phyloP scores from a whole-genome alignment of 768 basidiomycete genomes.

The Kwoniella pini region DNA sequence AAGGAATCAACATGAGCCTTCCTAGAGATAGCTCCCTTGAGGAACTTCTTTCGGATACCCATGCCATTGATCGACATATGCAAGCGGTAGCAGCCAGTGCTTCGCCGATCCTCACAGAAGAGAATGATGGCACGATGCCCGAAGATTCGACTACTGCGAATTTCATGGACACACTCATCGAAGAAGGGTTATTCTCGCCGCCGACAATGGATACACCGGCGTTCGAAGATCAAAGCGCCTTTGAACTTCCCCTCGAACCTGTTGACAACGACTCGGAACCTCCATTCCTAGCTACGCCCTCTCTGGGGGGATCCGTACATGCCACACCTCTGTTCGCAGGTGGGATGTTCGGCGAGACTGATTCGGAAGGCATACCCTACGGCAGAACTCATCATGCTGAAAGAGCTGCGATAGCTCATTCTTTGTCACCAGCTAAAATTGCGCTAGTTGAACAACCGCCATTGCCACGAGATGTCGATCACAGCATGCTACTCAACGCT shows the following conservation, averaged over 20 bases:
- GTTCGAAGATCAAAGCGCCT: constrained; percentile 36
- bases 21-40: constrained; percentile 29
- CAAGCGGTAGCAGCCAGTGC: neutral
- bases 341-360: constrained; percentile 27
- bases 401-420: constrained; percentile 41
- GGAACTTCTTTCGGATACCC: constrained; percentile 26
- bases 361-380: constrained; percentile 44
- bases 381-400: constrained; percentile 50
- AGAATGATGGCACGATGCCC: constrained; percentile 12
- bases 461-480: constrained; percentile 34
- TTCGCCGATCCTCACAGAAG: constrained; percentile 9
- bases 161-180: constrained; percentile 52
- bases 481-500: constrained; percentile 42
- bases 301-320: constrained; percentile 39
- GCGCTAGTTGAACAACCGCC: constrained; percentile 34
- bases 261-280: constrained; percentile 19
- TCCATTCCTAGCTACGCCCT: constrained; percentile 46
- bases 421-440: constrained; percentile 22
- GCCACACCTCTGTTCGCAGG: constrained; percentile 33
- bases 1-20: constrained; percentile 8
- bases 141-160: constrained; percentile 46
- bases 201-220: constrained; percentile 41
- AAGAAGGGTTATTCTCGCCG: constrained; percentile 53
- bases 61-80: constrained; percentile 1
- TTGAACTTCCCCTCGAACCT: constrained; percentile 24